Percentiles rank a stretch among this genome's conserved stretches.
Conservation (phyloP, 2,329 filamentous ascomycete species). For the Berkeleyomyces basicola region DNA sequence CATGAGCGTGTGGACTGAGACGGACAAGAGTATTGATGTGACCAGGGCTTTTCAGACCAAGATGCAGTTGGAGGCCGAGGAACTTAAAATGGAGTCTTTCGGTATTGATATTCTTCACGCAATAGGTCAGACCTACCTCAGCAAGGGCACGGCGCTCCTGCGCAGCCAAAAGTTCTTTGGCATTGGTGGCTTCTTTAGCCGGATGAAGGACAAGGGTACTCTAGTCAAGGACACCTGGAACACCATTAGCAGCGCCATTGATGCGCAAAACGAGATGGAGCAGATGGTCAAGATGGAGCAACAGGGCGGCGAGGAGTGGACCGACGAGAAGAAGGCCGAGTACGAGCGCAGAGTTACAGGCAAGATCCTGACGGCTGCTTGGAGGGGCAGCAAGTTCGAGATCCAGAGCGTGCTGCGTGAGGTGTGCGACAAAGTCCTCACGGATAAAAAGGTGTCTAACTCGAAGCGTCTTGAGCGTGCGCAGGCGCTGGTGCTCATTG, state of each 20-base stretch:
- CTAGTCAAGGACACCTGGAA: conserved; percentile 98
- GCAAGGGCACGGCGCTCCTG: conserved; percentile 72
- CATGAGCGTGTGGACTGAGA: conserved; percentile 91
- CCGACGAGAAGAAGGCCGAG: conserved; percentile 88
- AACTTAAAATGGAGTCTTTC: conserved; percentile 98
- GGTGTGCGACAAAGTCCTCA: conserved; percentile 78
- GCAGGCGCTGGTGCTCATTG: conserved; percentile 73
- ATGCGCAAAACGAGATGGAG: conserved; percentile 96
- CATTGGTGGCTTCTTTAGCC: conserved; percentile 84
- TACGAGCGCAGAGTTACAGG: conserved; percentile 92
- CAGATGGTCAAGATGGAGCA: conserved; percentile 96
- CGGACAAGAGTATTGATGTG: conserved; percentile 72
- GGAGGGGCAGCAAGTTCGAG: conserved; percentile 93
- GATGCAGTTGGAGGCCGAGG: conserved; percentile 86
- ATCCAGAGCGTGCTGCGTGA: conserved; percentile 91
- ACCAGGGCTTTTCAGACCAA: conserved; percentile 86
- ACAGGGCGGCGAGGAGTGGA: conserved; percentile 92
- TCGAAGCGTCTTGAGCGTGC: conserved; percentile 82
- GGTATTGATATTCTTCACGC: conserved; percentile 91
- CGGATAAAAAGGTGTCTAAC: conserved; percentile 60
- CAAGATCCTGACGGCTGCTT: conserved; percentile 93
- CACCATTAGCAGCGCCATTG: conserved; percentile 88
- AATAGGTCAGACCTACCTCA: conserved; percentile 78
- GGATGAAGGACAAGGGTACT: conserved; percentile 90
- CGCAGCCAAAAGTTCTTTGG: conserved; percentile 96